These are phyloP conservation scores for Aspergillus neotritici DNA, from an alignment of 2,329 filamentous ascomycete species.

Conservation along the genomic window DNA sequence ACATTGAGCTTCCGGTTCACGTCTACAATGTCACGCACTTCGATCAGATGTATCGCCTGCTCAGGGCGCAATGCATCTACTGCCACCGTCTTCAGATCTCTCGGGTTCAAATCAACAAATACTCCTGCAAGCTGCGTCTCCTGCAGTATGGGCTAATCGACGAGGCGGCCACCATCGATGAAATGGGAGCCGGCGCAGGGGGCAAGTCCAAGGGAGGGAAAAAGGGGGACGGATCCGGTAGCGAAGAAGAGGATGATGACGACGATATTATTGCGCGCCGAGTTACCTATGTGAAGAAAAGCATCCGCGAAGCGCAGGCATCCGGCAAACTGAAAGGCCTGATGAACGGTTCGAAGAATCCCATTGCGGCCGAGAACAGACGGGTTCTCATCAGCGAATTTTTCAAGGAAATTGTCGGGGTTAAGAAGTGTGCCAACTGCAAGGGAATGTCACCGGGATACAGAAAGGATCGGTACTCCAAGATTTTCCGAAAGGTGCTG, in stretches of 20 bases:
- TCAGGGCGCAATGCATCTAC: conserved; percentile 84
- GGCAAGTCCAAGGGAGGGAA: conserved; percentile 40
- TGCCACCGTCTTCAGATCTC: conserved; percentile 80
- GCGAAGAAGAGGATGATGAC: conserved; percentile 59
- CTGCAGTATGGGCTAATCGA: conserved; percentile 76
- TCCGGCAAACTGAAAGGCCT: conserved; percentile 39
- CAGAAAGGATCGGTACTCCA: conserved; percentile 84
- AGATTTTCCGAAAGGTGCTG: conserved; percentile 84
- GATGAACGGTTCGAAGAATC: conserved; percentile 63
- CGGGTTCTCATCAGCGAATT: conserved; percentile 75
- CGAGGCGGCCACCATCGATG: conserved; percentile 58
- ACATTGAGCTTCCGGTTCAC: conserved; percentile 88
- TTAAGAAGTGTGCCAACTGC: conserved; percentile 64
- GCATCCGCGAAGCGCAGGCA: conserved; percentile 57
- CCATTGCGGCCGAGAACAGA: conserved; percentile 72
- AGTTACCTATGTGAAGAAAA: conserved; percentile 65
- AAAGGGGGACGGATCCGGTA: conserved; percentile 57
- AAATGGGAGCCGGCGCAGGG: conserved; percentile 41
- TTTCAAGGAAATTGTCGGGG: conserved; percentile 63
- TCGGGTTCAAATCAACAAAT: conserved; percentile 70
- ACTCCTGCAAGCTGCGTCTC: conserved; percentile 76
- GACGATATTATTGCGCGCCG: conserved; percentile 50
- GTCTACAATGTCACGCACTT: conserved; percentile 97
- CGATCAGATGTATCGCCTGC: conserved; percentile 78
- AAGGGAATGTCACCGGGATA: conserved; percentile 70